These are phyloP conservation scores for Carpinus fangiana DNA, from an alignment of 306 rosid genomes.

Conservation along the genomic window DNA sequence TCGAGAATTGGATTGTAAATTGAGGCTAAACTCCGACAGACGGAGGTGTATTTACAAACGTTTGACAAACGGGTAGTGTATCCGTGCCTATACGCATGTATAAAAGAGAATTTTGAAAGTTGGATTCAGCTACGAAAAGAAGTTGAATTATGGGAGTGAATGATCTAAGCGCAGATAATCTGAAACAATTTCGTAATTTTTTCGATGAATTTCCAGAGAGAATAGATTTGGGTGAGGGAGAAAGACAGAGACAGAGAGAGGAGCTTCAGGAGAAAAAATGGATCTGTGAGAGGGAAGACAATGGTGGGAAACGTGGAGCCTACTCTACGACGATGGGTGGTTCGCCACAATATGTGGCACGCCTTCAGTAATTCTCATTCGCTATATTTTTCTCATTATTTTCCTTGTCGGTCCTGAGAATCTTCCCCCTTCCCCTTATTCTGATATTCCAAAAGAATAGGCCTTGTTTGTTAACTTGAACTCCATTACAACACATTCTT, in stretches of 20 bases:
- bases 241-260: not conserved
- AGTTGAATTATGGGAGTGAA: not conserved
- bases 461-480: no score
- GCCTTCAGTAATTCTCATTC: not conserved
- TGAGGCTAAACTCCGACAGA: not conserved
- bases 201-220: not conserved
- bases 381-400: not conserved
- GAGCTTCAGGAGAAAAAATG: not conserved
- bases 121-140: not conserved
- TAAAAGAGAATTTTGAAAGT: not conserved
- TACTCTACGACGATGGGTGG: not conserved
- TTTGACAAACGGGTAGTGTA: not conserved
- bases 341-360: constrained; percentile 3
- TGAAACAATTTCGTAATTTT: not conserved
- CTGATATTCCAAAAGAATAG: not conserved
- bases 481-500: no score
- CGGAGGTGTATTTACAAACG: not conserved
- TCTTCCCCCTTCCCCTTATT: not conserved
- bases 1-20: constrained; percentile 5
- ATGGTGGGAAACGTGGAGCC: not conserved
- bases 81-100: not conserved
- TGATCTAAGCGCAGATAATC: constrained; percentile 6
- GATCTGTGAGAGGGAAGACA: not conserved
- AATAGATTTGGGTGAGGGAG: not conserved
- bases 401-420: not conserved